phyloP scores from a whole-genome alignment of 352 stramenopile genomes.

The Salisapilia sapeloensis region DNA sequence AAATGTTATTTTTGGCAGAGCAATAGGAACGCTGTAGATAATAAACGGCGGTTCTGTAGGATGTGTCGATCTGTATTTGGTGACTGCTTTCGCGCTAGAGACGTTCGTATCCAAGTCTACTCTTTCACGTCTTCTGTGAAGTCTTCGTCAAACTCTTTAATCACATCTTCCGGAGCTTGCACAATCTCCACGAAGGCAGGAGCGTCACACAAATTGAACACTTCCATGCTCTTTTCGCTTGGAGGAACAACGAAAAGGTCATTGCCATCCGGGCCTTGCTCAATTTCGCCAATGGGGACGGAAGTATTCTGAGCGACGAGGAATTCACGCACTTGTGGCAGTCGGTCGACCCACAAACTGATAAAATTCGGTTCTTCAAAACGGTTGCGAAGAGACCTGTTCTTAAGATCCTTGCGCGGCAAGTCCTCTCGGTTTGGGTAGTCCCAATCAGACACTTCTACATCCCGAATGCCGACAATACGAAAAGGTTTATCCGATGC shows the following conservation, averaged over 20 bases:
- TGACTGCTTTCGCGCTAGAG: no score
- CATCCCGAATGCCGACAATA: constrained; percentile 64
- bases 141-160: constrained; percentile 59
- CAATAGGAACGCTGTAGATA: no score
- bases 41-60: no score
- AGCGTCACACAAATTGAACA: constrained; percentile 74
- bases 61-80: no score
- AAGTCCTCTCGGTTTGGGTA: constrained; percentile 50
- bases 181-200: constrained; percentile 69
- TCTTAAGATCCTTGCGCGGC: constrained; percentile 46
- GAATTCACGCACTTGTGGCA: constrained; percentile 40
- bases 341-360: constrained; percentile 66
- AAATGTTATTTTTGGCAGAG: no score
- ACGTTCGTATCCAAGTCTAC: no score
- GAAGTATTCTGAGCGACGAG: constrained; percentile 49
- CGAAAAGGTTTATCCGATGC: constrained; percentile 35
- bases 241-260: constrained; percentile 56
- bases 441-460: constrained; percentile 61
- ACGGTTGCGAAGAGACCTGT: constrained; percentile 44
- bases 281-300: constrained; percentile 29
- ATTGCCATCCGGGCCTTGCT: constrained; percentile 35
- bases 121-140: not conserved
- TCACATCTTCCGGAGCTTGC: constrained; percentile 55
- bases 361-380: constrained; percentile 74
- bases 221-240: constrained; percentile 42